These are phyloP conservation scores for Circinella umbellata DNA, from an alignment of 371 early-diverging fungal species.

Conservation along the genomic window DNA sequence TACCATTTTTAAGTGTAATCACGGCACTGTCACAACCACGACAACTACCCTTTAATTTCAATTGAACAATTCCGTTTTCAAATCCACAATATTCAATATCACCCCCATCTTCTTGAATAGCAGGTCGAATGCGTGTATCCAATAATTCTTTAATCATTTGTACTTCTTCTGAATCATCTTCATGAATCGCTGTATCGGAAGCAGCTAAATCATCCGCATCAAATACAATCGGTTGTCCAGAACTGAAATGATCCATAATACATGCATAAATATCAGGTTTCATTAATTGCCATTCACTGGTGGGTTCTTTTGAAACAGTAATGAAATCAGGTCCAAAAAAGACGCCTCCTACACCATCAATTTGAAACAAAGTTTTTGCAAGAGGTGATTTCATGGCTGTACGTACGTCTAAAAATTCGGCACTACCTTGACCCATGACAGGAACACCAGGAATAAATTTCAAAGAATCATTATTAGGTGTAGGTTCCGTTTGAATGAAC, in stretches of 20 bases:
- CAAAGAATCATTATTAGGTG: conserved; percentile 93
- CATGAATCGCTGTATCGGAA: conserved; percentile 74
- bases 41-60: conserved; percentile 95
- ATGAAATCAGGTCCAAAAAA: conserved; percentile 94
- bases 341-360: conserved; percentile 89
- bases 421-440: conserved; percentile 68
- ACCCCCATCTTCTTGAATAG: conserved; percentile 98
- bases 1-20: conserved; percentile 95
- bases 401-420: conserved; percentile 83
- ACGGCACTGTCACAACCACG: conserved; percentile 89
- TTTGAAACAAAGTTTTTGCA: conserved; percentile 85
- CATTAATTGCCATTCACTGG: conserved; percentile 90
- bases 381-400: conserved; percentile 86
- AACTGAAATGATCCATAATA: conserved; percentile 94
- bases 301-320: conserved; percentile 87
- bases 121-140: conserved; percentile 94
- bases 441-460: conserved; percentile 91
- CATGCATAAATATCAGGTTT: conserved; percentile 94
- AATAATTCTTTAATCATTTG: conserved; percentile 97
- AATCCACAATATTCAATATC: conserved; percentile 96
- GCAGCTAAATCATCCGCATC: conserved; percentile 57
- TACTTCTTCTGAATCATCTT: conserved; percentile 89
- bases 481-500: conserved; percentile 96
- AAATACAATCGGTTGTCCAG: conserved; percentile 77
- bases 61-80: conserved; percentile 85